Conservation (phyloP, 345 rosid genomes). For the Syzygium aromaticum region DNA sequence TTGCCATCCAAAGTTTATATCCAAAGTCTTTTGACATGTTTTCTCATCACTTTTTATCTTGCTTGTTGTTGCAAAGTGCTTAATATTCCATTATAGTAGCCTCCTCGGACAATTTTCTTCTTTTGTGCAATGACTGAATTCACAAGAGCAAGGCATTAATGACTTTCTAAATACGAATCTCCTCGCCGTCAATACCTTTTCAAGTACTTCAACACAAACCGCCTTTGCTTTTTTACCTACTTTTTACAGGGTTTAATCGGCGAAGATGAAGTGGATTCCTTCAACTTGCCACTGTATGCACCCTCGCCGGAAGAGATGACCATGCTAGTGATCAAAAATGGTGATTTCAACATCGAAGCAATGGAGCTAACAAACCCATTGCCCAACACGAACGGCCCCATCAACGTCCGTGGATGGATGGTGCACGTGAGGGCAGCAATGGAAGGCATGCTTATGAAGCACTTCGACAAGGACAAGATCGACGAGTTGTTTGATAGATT, state of each 20-base stretch:
- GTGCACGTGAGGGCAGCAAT: conserved; percentile 42
- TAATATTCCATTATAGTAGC: neutral
- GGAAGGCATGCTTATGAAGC: conserved; percentile 31
- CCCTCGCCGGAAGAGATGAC: conserved; percentile 35
- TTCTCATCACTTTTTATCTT: neutral
- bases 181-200: neutral
- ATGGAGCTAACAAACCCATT: conserved; percentile 32
- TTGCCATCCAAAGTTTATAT: accelerated
- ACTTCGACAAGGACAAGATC: conserved; percentile 11
- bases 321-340: conserved; percentile 5
- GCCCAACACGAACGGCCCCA: conserved; percentile 24
- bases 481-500: conserved; percentile 23
- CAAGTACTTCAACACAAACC: neutral
- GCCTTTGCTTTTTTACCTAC: neutral
- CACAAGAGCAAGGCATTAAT: neutral
- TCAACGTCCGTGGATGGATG: conserved; percentile 20
- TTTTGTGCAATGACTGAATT: neutral
- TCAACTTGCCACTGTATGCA: conserved; percentile 44
- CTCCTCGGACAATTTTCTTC: neutral
- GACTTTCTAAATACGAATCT: neutral
- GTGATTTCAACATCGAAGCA: conserved; percentile 25
- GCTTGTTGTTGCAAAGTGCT: neutral
- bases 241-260: conserved; percentile 24
- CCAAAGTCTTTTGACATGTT: neutral
- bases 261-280: conserved; percentile 31